phyloP scores from a whole-genome alignment of 768 basidiomycete genomes.

The Lentinula sp. region DNA sequence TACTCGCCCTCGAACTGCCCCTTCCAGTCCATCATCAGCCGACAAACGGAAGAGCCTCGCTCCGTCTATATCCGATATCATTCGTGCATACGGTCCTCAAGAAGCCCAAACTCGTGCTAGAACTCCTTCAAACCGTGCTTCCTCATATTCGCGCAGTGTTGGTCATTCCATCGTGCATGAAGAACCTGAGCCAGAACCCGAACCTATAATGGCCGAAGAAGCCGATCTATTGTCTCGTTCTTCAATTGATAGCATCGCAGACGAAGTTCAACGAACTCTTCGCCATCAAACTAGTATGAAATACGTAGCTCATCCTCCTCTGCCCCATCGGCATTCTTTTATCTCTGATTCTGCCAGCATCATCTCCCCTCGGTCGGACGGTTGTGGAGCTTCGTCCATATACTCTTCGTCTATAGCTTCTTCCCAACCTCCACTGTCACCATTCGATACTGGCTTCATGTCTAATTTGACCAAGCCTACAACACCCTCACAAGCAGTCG shows the following conservation, averaged over 20 bases:
- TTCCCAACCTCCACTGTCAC: constrained; percentile 37
- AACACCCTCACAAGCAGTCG: constrained; percentile 63
- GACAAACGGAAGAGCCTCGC: constrained; percentile 44
- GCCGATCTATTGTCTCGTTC: constrained; percentile 69
- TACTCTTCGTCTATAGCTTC: constrained; percentile 48
- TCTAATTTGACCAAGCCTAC: constrained; percentile 37
- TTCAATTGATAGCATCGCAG: constrained; percentile 82
- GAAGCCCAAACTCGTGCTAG: constrained; percentile 44
- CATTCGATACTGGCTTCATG: constrained; percentile 34
- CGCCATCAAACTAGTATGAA: constrained; percentile 47
- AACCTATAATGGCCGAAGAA: constrained; percentile 44
- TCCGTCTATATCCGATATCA: constrained; percentile 87
- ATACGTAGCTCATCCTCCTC: constrained; percentile 33
- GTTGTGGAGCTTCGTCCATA: constrained; percentile 40
- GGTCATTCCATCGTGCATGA: constrained; percentile 43
- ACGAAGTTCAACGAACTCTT: constrained; percentile 70
- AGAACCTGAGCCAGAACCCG: constrained; percentile 49
- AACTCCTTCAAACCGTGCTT: constrained; percentile 37
- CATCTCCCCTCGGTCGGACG: constrained; percentile 50
- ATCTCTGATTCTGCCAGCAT: constrained; percentile 54
- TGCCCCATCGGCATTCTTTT: constrained; percentile 42
- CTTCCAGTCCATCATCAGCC: constrained; percentile 4
- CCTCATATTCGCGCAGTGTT: constrained; percentile 34
- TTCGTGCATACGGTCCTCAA: constrained; percentile 69
- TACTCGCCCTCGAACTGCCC: constrained; percentile 12